Evolutionary conservation across 1,284 basidiomycete species (phyloP), one percentile per base, ranked within the genome.

Genomic region (Amylostereum areolatum): DNA sequence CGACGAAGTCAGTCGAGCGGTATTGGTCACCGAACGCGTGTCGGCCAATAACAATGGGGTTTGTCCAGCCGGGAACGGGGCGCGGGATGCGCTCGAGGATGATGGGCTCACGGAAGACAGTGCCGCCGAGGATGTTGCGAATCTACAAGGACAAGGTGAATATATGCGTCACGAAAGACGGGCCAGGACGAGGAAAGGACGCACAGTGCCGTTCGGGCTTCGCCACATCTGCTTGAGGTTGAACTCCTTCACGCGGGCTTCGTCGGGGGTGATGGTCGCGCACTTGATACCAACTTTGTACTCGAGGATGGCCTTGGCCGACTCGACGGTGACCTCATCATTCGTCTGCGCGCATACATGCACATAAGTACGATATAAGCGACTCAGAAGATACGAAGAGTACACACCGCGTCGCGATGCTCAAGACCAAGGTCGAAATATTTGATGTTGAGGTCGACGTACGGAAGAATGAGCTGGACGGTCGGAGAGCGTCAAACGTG

Each of bases 11-110:
- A 39, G 93, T 95, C 25, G 91, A 87, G 48, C 90, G 86, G 66
- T 97, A 97, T 82, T 89, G 95, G 71, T 98, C 96, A 62, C 96
- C 96, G 61, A 94, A 97, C 4, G 96, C 96, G 69, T 99, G 96
- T 62, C 96, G 85, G 42, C 96, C 96, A 57, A 99, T 97, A 56
- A 93, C 77, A 64, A 99, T 99, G 40, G 97, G 95, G 66, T 97
- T 95, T 53, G 82, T 80, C 96, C 96, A 99, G 47, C 97, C 96
- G 24, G 94, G 94, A 37, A 99, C 80, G 24, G 94, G 92, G 62
- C 89, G 89, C 36, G 96, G 97, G 62, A 99, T 89, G 57, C 87
- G 83, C 47, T 86, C 67, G 43, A 98, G 81, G 63, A 99, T 85
- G 71, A 99, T 99, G 58, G 97, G 97, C 69, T 97, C 96, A 57